These are phyloP conservation scores for Solioccasus polychromus DNA, from an alignment of 768 basidiomycete species.

Conservation along the genomic window DNA sequence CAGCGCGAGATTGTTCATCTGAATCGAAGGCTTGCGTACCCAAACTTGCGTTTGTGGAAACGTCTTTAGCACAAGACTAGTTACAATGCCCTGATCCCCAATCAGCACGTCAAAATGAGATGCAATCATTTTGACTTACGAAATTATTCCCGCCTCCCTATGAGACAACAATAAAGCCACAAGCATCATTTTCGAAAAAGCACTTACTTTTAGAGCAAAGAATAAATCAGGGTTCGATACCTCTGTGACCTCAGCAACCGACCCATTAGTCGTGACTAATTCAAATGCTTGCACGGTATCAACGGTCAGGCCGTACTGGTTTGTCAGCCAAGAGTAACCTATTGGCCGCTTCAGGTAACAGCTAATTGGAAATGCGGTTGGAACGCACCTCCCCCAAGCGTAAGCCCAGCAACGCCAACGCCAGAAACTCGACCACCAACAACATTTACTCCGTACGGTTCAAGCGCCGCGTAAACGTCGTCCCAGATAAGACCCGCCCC, in stretches of 20 bases:
- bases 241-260: slow-evolving; percentile 33
- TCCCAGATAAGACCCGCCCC: slow-evolving; percentile 57
- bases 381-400: slow-evolving; percentile 50
- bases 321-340: slow-evolving; percentile 45
- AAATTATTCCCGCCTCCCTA: slow-evolving; percentile 68
- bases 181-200: neutral
- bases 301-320: slow-evolving; percentile 55
- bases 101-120: neutral
- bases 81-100: slow-evolving; percentile 50
- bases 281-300: slow-evolving; percentile 57
- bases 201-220: slow-evolving; percentile 41
- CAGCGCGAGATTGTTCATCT: neutral
- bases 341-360: too few species aligned
- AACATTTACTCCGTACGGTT: slow-evolving; percentile 48
- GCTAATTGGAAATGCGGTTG: neutral
- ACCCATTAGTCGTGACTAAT: slow-evolving; percentile 48
- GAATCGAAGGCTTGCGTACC: slow-evolving; percentile 36
- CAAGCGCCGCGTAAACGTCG: slow-evolving; percentile 52
- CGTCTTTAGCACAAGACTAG: slow-evolving; percentile 51
- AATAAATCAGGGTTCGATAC: slow-evolving; percentile 37
- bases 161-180: neutral
- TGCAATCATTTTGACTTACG: slow-evolving; percentile 18
- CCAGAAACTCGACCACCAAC: slow-evolving; percentile 54
- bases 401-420: slow-evolving; percentile 56
- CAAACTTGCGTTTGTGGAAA: slow-evolving; percentile 57